Evolutionary conservation across 2,329 filamentous ascomycete genomes (phyloP).

Genomic region (Aspergillus luchuensis): DNA sequence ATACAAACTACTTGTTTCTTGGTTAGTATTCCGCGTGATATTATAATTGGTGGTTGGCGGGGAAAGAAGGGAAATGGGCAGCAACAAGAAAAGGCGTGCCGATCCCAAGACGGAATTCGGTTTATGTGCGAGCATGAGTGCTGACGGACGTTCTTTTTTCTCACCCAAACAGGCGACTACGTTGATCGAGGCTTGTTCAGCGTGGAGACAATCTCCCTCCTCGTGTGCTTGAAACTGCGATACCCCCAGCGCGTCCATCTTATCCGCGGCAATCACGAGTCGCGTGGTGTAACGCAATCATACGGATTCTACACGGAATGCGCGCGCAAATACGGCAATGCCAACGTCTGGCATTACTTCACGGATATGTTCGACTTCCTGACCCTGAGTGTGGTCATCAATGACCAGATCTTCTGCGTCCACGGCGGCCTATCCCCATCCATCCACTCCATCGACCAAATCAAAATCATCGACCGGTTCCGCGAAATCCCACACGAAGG

Average conservation of each 20-base stretch:
- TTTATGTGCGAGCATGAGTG: constrained; percentile 10
- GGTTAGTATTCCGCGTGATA: constrained; percentile 55
- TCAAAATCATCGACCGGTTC: constrained; percentile 99
- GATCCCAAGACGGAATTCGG: not conserved
- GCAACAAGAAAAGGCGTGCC: not conserved
- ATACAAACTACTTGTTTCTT: constrained; percentile 97
- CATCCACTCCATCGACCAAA: constrained; percentile 98
- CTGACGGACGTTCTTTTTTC: not conserved
- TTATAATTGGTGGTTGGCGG: not conserved
- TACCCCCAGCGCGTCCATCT: constrained; percentile 95
- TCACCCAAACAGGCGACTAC: constrained; percentile 72
- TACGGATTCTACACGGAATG: constrained; percentile 99
- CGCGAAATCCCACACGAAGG: constrained; percentile 98
- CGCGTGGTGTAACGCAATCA: constrained; percentile 93
- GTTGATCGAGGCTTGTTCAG: constrained; percentile 98
- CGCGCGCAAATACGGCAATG: constrained; percentile 95
- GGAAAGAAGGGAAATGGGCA: not conserved
- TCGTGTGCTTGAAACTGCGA: constrained; percentile 94
- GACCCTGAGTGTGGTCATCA: constrained; percentile 94
- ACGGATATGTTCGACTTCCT: constrained; percentile 99
- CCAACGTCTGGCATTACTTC: constrained; percentile 99
- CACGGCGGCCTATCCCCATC: constrained; percentile 88
- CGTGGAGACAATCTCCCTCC: constrained; percentile 96
- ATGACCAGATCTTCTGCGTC: constrained; percentile 98
- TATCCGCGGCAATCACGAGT: constrained; percentile 97